Evolutionary conservation across 345 rosid species (phyloP), one percentile per base, ranked within the genome.

Genomic region (Carallia brachiata): DNA sequence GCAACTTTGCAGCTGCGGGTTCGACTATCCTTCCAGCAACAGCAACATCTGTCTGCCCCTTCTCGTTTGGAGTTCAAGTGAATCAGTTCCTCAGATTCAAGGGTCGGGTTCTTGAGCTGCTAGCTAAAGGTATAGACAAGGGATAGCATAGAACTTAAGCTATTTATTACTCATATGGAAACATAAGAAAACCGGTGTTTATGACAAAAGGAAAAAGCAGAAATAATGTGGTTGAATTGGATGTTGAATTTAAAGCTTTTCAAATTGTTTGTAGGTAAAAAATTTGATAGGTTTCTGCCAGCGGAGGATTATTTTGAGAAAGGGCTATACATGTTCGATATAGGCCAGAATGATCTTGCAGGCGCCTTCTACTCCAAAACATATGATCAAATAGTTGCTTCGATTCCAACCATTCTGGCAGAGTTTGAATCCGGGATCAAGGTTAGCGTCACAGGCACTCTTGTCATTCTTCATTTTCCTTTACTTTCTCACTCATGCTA

Each of bases 301-400:
- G 73, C 84, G 16, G 68, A 81, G 79, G 94, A 85, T 68, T 90
- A 75, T 62, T 93, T 89, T 67, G 57, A 61, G 19, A 86, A 84
- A 82, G 96, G 87, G 32, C 83, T 94, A 13, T 90, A 94, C 84
- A 89, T 84, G 93, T 85, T 94, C 63, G 99, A 95, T 47, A 90
- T 95, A 13, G 97, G 99, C 44, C 97, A 95, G 83, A 95, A 95
- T 72, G 99, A 95, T 83, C 80, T 95, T 63, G 99, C 97, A 61
- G 97, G 99, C 74, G 88, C 93, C 58, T 95, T 95, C 67, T 95
- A 95, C 67, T 95, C 99, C 53, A 92, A 90, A 71, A 79, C 96
- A 64, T 82, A 77, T 32, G 97, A 95, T 68, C 97, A 95, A 80
- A 73, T 95, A 19, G 73, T 92, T 63, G 99, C 96, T 32, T 83